Conservation (phyloP, 345 rosid species). For the Passiflora organensis region DNA sequence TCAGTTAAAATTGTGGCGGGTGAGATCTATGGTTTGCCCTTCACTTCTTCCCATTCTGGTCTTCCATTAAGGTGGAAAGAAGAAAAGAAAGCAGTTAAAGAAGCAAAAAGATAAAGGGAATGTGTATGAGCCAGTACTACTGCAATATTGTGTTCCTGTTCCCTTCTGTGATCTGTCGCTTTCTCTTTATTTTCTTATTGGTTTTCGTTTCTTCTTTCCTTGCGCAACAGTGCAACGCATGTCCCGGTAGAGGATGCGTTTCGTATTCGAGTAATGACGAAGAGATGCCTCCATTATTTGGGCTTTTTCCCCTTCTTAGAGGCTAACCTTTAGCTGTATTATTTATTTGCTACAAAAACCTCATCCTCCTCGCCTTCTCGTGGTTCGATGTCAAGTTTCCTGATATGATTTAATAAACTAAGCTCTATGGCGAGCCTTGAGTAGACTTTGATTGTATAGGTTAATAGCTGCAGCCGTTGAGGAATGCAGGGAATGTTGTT, state of each 20-base stretch:
- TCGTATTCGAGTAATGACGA: conserved; percentile 1
- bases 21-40: not conserved
- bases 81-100: conserved; percentile 30
- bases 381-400: not conserved
- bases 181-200: not conserved
- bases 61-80: conserved; percentile 29
- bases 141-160: conserved; percentile 14
- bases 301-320: not conserved
- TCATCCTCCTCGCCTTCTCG: not conserved
- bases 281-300: not conserved
- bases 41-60: conserved; percentile 14
- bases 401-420: not conserved
- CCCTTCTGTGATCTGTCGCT: not conserved
- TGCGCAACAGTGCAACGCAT: conserved; percentile 2
- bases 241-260: not conserved
- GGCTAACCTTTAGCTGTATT: not conserved
- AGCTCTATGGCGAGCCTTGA: conserved; percentile 4
- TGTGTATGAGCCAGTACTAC: conserved; percentile 10
- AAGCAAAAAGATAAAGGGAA: conserved; percentile 29
- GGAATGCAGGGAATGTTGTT: not conserved
- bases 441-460: conserved; percentile 2
- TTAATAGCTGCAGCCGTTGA: not conserved
- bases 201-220: conserved; percentile 19
- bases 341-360: not conserved
- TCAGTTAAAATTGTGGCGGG: conserved; percentile 20